These are phyloP conservation scores for Cucurbita pepo DNA, from an alignment of 306 rosid genomes.

Conservation along the genomic window DNA sequence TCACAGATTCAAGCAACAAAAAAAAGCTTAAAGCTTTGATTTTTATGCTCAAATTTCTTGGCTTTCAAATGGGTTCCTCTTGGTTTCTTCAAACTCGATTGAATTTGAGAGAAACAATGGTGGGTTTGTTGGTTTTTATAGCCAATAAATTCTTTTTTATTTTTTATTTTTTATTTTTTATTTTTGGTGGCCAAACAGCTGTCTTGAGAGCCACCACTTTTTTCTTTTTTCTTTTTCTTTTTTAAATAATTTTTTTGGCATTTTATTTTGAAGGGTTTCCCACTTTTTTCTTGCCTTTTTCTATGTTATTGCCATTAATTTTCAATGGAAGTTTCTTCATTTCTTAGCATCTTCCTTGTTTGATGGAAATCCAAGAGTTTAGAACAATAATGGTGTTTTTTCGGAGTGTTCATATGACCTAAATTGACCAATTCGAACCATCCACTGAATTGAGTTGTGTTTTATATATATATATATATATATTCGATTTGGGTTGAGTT, in stretches of 20 bases:
- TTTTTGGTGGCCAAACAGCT: background rate
- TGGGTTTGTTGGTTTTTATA: background rate
- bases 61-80: background rate
- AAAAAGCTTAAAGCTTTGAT: background rate
- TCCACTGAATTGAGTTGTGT: no score
- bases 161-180: background rate
- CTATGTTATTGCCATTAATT: background rate
- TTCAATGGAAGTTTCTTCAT: background rate
- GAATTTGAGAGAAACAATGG: background rate
- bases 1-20: no score
- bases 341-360: background rate
- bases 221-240: background rate
- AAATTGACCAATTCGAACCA: no score
- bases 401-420: no score
- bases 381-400: no score
- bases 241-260: background rate
- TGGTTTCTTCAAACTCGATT: background rate
- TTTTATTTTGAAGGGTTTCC: background rate
- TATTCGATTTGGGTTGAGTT: no score
- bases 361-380: background rate
- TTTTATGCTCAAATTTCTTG: background rate
- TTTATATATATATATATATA: no score
- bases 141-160: background rate
- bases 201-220: background rate
- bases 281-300: background rate